These are phyloP conservation scores for Platanthera zijinensis DNA, from an alignment of 106 monocot genomes.

Conservation along the genomic window DNA sequence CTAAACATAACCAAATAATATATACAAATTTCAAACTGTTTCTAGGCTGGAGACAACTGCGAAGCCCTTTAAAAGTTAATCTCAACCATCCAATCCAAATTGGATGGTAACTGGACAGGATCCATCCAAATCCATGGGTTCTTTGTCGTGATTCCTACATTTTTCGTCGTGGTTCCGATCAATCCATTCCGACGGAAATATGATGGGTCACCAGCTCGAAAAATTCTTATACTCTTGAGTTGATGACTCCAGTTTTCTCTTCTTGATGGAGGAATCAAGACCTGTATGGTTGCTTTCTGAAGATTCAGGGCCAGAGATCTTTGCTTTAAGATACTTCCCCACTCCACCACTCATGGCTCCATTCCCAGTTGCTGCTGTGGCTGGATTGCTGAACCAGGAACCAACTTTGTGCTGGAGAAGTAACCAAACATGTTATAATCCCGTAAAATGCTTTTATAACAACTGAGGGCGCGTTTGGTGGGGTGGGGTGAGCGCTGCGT, in stretches of 20 bases:
- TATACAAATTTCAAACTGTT: too few relatives aligned
- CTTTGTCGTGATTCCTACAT: too few relatives aligned
- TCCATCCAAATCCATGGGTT: too few relatives aligned
- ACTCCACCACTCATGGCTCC: conserved; percentile 9
- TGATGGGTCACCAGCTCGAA: conserved; percentile 33
- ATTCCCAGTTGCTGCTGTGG: conserved; percentile 39
- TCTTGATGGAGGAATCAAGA: conserved; percentile 31
- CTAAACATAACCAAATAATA: too few relatives aligned
- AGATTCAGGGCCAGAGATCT: conserved; percentile 13
- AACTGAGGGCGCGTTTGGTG: too few relatives aligned
- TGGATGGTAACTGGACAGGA: too few relatives aligned
- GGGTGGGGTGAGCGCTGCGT: too few relatives aligned
- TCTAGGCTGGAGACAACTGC: not conserved
- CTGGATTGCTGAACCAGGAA: conserved; percentile 89
- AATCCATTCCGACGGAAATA: not conserved
- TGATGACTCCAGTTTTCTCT: conserved; percentile 33
- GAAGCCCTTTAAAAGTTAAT: not conserved
- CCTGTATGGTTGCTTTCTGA: conserved; percentile 11
- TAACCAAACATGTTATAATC: not conserved
- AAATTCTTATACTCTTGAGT: conserved; percentile 45
- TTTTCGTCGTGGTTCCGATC: not conserved
- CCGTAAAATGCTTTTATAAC: not conserved
- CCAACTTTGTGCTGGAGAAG: conserved; percentile 61
- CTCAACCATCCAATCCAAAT: too few relatives aligned
- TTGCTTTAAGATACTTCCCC: conserved; percentile 57